Base-by-base conservation (phyloP, 306 rosid species). In the Sphenostylis stenocarpa region DNA sequence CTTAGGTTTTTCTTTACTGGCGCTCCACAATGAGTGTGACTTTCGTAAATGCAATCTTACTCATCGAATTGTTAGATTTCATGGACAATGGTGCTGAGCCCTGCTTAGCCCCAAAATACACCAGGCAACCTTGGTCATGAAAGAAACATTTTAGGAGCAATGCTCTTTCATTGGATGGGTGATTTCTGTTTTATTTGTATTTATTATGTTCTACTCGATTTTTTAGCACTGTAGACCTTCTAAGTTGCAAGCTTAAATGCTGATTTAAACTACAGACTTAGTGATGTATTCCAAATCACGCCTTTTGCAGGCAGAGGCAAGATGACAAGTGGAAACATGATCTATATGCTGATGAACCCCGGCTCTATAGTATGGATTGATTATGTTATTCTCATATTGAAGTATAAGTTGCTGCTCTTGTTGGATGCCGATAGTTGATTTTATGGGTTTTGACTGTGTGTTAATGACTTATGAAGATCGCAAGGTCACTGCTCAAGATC, bases 281-380 rank as follows among this genome's bases (percentile, higher is more conserved):
- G 21, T 67, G 38, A 67, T 67, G 38, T 77, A 77, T 28, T 65
- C 28, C 53, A 36, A 38, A 28, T 26, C 24, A 67, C 39, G 26
- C 23, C 31, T 43, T 62, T 55, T 85, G 69, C 91, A 91, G 96
- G 89, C 93, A 81, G 83, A 88, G 96, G 77, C 85, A 88, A 74
- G 93, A 91, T 84, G 93, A 86, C 87, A 88, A 85, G 77, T 91
- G 96, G 96, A 91, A 91, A 83, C 96, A 91, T 82, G 93, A 91
- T 89, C 96, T 91, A 72, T 91, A 81, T 68, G 86, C 82, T 39
- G 77, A 84, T 61, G 86, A 61, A 66, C 77, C 85, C 21, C 87
- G 60, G 74, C 70, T 80, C 73, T 87, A 90, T 83, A 88, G 96
- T 91, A 89, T 66, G 90, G 78, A 62, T 75, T 76, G 65, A 57